Evolutionary conservation across 305 asterid species (phyloP), one percentile per base, ranked within the genome.

Genomic region (Salvia sclarea): DNA sequence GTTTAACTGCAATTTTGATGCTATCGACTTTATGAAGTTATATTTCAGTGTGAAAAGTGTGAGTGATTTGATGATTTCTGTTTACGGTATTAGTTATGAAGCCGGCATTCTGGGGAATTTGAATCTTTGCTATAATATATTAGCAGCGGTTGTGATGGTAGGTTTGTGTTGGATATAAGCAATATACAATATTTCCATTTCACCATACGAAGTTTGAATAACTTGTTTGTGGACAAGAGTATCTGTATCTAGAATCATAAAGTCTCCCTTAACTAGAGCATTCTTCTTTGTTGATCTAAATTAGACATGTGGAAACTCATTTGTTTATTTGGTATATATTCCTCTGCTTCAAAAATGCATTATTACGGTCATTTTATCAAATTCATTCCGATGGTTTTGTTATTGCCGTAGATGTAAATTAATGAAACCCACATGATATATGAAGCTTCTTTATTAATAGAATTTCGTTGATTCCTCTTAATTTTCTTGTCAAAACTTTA

Each of bases 401-500:
- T 58, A 24, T 14, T 14, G 5, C 35, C 7, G 13, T 25, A 5
- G 20, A 37, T 53, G 14, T 53, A 14, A 38, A 52, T 25, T 8
- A 37, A 54, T 16, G 40, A 48, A 48, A 14, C 38, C 22, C 31
- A 14, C 9, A 18, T 21, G 48, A 38, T 22, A 38, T 40, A 48
- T 8, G 52, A 35, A 7, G 3, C 33, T 12, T 53, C 40, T 64
- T 63, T 47, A 57, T 12, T 24, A 38, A 31, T 16, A 40, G 11
- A 22, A 48, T 56, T 56, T 56, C 49, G 25, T 55, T 30, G 0
- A 24, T 24, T 18, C 44, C 30, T 49, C 25, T 44, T 16, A 21
- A 38, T 38, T 31, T 68, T 24, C 1, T 45, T 69, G 40, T 70
- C 73, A 70, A 62, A 72, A 61, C 47, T 74, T 79, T 84, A 85